Conservation (phyloP, 306 rosid genomes). For the Malus sieversii region DNA sequence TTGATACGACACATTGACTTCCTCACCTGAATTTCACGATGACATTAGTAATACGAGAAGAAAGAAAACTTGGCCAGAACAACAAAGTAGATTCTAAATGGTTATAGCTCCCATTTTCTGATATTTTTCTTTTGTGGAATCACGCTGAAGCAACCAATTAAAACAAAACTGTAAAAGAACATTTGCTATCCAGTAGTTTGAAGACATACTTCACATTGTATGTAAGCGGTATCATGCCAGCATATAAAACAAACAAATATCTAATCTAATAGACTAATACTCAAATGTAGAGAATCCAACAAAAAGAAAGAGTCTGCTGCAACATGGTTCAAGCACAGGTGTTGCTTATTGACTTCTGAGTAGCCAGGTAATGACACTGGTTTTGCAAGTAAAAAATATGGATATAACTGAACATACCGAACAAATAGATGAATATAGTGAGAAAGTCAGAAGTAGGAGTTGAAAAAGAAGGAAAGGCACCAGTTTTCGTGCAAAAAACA, state of each 20-base stretch:
- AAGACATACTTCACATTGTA: background rate
- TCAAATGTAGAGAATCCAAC: background rate
- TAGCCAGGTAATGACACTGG: background rate
- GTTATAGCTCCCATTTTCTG: background rate
- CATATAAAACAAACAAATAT: background rate
- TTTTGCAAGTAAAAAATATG: background rate
- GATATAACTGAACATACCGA: background rate
- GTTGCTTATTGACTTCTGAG: background rate
- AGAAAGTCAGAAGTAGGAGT: background rate
- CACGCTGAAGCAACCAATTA: background rate
- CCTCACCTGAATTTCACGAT: constrained; percentile 54
- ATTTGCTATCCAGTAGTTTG: background rate
- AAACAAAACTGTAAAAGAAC: background rate
- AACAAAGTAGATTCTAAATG: background rate
- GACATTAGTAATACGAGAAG: background rate
- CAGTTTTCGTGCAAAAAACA: background rate
- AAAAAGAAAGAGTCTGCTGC: background rate
- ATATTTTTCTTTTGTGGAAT: background rate
- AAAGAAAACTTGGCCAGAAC: background rate
- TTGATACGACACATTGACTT: constrained; percentile 98
- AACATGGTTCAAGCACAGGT: background rate
- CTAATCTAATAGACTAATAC: background rate
- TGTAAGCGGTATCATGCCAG: background rate
- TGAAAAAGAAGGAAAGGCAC: background rate
- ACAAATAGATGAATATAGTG: background rate